Evolutionary conservation across 106 monocot genomes (phyloP).

Genomic region (Platanthera zijinensis): DNA sequence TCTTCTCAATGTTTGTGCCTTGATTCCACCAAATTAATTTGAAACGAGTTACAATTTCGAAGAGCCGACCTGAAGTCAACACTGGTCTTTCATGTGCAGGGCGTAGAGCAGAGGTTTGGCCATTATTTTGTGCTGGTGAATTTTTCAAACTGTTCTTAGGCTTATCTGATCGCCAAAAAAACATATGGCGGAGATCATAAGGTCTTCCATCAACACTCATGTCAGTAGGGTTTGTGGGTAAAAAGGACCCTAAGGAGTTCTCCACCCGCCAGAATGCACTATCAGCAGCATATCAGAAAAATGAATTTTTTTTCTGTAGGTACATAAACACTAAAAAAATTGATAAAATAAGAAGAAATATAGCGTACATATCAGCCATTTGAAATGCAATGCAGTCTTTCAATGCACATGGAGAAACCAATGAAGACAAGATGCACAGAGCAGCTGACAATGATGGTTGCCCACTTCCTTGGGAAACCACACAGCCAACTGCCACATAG

Average conservation of each 20-base stretch:
- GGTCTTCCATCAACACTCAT: constrained; percentile 46
- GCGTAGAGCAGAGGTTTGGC: constrained; percentile 12
- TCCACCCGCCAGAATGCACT: constrained; percentile 87
- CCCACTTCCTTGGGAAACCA: constrained; percentile 46
- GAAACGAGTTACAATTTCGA: constrained; percentile 74
- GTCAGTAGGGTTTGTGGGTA: constrained; percentile 39
- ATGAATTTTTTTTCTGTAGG: neutral
- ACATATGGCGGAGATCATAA: constrained; percentile 74
- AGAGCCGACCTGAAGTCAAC: constrained; percentile 45
- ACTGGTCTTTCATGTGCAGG: constrained; percentile 30
- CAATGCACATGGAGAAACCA: constrained; percentile 61
- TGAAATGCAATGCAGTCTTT: constrained; percentile 75
- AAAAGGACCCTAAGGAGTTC: constrained; percentile 87
- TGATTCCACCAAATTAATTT: constrained; percentile 91
- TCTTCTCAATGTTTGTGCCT: constrained; percentile 46
- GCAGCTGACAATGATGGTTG: constrained; percentile 68
- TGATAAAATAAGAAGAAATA: constrained; percentile 6
- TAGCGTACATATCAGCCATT: constrained; percentile 32
- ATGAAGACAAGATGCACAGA: constrained; percentile 75
- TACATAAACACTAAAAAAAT: constrained; percentile 1
- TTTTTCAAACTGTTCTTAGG: constrained; percentile 15
- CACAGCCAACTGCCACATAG: constrained; percentile 87
- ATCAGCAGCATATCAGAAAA: constrained; percentile 34
- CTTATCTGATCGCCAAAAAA: constrained; percentile 28
- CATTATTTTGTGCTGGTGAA: constrained; percentile 18